Percentiles rank a stretch among this genome's conserved stretches.
These are phyloP conservation scores for Pythium chondricola DNA, from an alignment of 352 stramenopile genomes.

Conservation along the genomic window DNA sequence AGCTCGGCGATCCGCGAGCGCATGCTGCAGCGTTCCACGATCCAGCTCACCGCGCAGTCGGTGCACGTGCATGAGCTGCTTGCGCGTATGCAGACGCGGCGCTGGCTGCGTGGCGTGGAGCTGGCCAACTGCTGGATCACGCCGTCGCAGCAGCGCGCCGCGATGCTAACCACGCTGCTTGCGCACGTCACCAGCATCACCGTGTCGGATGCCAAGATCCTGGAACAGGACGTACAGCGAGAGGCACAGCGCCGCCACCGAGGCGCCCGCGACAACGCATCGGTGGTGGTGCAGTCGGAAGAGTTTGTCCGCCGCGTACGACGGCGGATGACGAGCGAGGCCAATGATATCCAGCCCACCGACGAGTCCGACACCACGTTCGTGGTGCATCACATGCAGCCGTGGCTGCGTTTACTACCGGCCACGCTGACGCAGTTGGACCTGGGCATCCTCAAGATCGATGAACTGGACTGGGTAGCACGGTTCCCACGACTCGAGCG, in stretches of 20 bases:
- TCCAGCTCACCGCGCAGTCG: conserved; percentile 12
- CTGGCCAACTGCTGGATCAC: conserved; percentile 1
- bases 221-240: conserved; percentile 8
- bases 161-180: conserved; percentile 2
- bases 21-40: conserved; percentile 2
- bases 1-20: background rate
- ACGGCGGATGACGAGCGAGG: background rate
- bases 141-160: background rate
- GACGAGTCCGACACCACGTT: no score
- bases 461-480: background rate
- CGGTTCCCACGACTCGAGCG: conserved; percentile 6
- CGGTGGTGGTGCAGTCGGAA: background rate
- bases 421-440: background rate
- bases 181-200: background rate
- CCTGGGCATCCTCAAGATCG: background rate
- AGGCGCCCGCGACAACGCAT: background rate
- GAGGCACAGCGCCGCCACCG: background rate
- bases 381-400: background rate
- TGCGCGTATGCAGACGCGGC: conserved; percentile 5
- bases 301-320: conserved; percentile 2
- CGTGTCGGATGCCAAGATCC: background rate
- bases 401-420: background rate
- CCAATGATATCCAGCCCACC: no score
- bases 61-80: conserved; percentile 7
- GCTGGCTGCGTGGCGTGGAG: conserved; percentile 1